These are phyloP conservation scores for Xylaria sp. DNA, from an alignment of 2,329 filamentous ascomycete genomes.

Conservation along the genomic window DNA sequence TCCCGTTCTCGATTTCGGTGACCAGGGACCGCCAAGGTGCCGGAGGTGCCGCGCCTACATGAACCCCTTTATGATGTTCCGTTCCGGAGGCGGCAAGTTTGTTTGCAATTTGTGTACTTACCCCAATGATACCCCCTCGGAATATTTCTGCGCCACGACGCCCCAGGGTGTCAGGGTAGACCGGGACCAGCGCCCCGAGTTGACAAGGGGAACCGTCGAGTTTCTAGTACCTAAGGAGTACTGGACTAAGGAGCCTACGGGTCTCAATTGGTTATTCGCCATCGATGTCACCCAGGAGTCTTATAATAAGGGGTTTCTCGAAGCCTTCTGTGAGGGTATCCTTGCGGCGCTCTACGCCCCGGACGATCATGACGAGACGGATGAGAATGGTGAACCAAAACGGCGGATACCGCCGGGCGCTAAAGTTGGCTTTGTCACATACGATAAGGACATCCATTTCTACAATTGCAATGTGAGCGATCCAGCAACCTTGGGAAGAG, in stretches of 20 bases:
- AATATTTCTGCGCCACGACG: slow-evolving; percentile 92
- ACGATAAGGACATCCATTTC: slow-evolving; percentile 95
- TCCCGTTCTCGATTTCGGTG: slow-evolving; percentile 93
- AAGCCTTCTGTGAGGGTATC: slow-evolving; percentile 89
- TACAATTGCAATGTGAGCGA: slow-evolving; percentile 84
- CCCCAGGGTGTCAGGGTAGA: slow-evolving; percentile 86
- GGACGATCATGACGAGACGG: slow-evolving; percentile 55
- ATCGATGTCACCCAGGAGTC: slow-evolving; percentile 94
- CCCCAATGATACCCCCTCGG: slow-evolving; percentile 87
- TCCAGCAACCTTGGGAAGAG: background rate
- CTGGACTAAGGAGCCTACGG: slow-evolving; percentile 92
- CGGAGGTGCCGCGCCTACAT: slow-evolving; percentile 93
- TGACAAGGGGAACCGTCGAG: slow-evolving; percentile 90
- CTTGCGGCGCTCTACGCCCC: slow-evolving; percentile 80
- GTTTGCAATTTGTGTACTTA: slow-evolving; percentile 98
- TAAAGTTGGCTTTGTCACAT: slow-evolving; percentile 94
- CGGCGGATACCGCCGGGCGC: slow-evolving; percentile 72
- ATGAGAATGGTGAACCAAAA: slow-evolving; percentile 56
- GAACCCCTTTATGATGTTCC: slow-evolving; percentile 99
- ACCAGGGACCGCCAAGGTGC: slow-evolving; percentile 86
- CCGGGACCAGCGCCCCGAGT: slow-evolving; percentile 83
- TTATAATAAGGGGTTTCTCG: slow-evolving; percentile 85
- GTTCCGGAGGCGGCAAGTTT: slow-evolving; percentile 90
- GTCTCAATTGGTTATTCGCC: slow-evolving; percentile 84
- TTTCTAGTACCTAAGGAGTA: slow-evolving; percentile 98